These are phyloP conservation scores for Cystobasidiopsis lactophilus DNA, from an alignment of 768 basidiomycete species.

Conservation along the genomic window DNA sequence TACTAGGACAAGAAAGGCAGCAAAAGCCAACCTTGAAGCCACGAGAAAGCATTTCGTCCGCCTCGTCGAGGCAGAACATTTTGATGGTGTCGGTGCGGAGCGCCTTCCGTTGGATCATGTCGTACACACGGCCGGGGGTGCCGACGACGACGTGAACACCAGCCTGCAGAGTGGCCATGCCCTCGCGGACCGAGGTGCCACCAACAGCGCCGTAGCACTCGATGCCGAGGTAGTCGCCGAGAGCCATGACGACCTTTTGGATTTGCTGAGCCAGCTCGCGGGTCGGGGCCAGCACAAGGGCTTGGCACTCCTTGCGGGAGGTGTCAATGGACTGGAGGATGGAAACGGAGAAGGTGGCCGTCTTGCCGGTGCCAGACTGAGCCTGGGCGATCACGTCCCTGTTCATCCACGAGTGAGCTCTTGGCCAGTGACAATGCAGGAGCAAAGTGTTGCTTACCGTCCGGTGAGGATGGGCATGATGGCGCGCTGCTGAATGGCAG, in stretches of 20 bases:
- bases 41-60: slow-evolving; percentile 88
- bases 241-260: slow-evolving; percentile 81
- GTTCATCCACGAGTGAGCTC: slow-evolving; percentile 16
- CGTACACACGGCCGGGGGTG: slow-evolving; percentile 92
- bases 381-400: slow-evolving; percentile 99
- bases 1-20: neutral
- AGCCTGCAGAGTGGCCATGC: slow-evolving; percentile 88
- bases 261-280: slow-evolving; percentile 98
- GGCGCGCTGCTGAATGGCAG: slow-evolving; percentile 93
- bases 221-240: slow-evolving; percentile 98
- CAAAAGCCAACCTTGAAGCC: slow-evolving; percentile 41
- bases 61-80: slow-evolving; percentile 85
- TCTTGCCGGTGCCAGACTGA: slow-evolving; percentile 98
- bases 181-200: slow-evolving; percentile 89
- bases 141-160: slow-evolving; percentile 95
- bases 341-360: slow-evolving; percentile 93
- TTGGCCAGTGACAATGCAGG: neutral
- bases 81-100: slow-evolving; percentile 92
- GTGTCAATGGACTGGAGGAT: slow-evolving; percentile 96
- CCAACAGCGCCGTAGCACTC: slow-evolving; percentile 98
- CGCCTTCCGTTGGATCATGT: slow-evolving; percentile 90
- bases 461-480: slow-evolving; percentile 67
- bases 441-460: neutral
- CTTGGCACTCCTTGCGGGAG: slow-evolving; percentile 81
- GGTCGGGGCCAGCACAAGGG: slow-evolving; percentile 89